A percentile compares a stretch with the other conserved stretches of the same genome.
These are phyloP conservation scores for Quambalaria eucalypti DNA, from an alignment of 1,284 basidiomycete species.

Conservation along the genomic window DNA sequence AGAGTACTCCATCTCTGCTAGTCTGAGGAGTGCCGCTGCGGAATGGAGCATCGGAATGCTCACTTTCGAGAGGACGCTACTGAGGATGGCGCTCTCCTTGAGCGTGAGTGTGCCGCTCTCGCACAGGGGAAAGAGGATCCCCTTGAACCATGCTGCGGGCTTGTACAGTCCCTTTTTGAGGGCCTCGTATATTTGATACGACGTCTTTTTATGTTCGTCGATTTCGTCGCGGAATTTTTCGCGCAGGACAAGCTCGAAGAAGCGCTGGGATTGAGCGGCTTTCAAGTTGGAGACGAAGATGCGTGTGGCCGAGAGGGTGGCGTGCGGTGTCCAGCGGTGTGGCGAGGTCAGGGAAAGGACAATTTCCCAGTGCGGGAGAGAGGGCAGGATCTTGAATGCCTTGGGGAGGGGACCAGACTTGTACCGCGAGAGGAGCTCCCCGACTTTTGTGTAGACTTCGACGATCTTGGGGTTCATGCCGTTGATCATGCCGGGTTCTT, in stretches of 20 bases:
- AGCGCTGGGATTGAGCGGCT: conserved; percentile 86
- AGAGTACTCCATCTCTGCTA: conserved; percentile 90
- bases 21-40: conserved; percentile 82
- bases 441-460: conserved; percentile 88
- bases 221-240: conserved; percentile 89
- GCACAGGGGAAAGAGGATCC: conserved; percentile 87
- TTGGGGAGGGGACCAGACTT: conserved; percentile 93
- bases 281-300: conserved; percentile 97
- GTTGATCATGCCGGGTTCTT: conserved; percentile 51
- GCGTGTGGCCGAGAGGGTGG: conserved; percentile 82
- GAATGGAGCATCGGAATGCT: conserved; percentile 93
- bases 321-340: conserved; percentile 89
- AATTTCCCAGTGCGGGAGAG: conserved; percentile 89
- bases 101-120: conserved; percentile 58
- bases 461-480: conserved; percentile 94
- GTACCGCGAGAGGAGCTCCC: conserved; percentile 76
- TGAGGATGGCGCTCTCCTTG: conserved; percentile 90
- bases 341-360: conserved; percentile 87
- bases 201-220: conserved; percentile 65
- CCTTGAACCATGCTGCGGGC: conserved; percentile 97
- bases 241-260: conserved; percentile 81
- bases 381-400: conserved; percentile 95
- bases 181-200: conserved; percentile 86
- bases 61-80: conserved; percentile 80
- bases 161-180: conserved; percentile 89